These are phyloP conservation scores for Cyclocybe aegerita DNA, from an alignment of 768 basidiomycete genomes.

Conservation along the genomic window DNA sequence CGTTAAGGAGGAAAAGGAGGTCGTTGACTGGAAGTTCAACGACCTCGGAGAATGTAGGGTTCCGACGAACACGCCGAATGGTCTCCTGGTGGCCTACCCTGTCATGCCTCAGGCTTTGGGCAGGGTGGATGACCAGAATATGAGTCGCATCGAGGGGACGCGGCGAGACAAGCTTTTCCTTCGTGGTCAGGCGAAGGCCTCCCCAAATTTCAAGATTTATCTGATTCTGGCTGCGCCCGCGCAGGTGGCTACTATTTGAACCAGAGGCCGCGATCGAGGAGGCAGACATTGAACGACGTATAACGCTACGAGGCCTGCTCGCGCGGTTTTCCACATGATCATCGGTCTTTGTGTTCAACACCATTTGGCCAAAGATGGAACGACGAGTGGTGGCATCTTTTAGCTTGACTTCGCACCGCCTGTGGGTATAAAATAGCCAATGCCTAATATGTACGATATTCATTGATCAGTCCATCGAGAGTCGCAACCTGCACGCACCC, in stretches of 20 bases:
- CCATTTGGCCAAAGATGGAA: conserved; percentile 21
- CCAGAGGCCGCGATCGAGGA: conserved; percentile 14
- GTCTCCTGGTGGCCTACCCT: neutral
- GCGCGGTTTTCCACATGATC: conserved; percentile 10
- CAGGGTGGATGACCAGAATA: conserved; percentile 27
- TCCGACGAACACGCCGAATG: neutral
- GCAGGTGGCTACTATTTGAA: neutral
- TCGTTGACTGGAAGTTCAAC: conserved; percentile 38
- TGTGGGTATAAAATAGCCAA: conserved; percentile 30
- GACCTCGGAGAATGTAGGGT: conserved; percentile 14
- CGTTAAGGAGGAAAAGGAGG: conserved; percentile 34
- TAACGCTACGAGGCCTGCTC: neutral
- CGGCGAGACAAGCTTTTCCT: conserved; percentile 32
- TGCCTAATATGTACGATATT: conserved; percentile 18
- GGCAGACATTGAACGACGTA: conserved; percentile 26
- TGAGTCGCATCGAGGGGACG: conserved; percentile 36
- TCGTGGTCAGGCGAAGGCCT: conserved; percentile 19
- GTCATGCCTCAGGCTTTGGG: conserved; percentile 3
- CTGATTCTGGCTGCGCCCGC: neutral
- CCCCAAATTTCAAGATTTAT: neutral
- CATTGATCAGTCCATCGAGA: neutral
- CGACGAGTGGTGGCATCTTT: conserved; percentile 24
- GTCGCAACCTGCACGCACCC: conserved; percentile 14
- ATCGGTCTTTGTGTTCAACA: neutral
- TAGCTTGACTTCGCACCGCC: conserved; percentile 19